Percentiles rank a stretch among this genome's conserved stretches.
Conservation (phyloP, 768 basidiomycete genomes). For the Leccinum subgranulosum region DNA sequence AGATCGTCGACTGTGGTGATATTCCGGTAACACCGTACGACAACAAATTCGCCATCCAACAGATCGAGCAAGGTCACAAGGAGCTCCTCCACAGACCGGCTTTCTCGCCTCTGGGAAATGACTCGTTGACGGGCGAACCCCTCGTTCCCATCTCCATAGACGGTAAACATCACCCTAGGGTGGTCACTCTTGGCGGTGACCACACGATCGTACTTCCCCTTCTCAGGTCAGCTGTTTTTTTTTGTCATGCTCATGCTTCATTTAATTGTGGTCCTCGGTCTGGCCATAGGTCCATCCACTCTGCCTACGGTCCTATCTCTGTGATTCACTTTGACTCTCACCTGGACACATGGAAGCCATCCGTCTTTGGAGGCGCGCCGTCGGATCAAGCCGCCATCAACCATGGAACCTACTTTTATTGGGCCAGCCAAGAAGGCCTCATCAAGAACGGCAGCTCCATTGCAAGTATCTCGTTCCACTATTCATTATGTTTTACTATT, state of each 20-base stretch:
- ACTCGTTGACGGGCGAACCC: conserved; percentile 54
- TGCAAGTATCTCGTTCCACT: conserved; percentile 60
- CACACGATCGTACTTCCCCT: conserved; percentile 77
- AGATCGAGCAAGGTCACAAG: conserved; percentile 74
- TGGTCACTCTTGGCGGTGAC: conserved; percentile 85
- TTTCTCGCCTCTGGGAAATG: conserved; percentile 61
- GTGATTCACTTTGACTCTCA: conserved; percentile 90
- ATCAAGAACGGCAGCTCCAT: conserved; percentile 76
- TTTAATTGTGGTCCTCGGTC: not conserved
- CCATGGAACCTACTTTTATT: conserved; percentile 90
- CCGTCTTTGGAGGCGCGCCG: conserved; percentile 71
- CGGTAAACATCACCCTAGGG: conserved; percentile 71
- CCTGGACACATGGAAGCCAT: conserved; percentile 76
- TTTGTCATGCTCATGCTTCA: not conserved
- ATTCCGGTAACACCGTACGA: conserved; percentile 79
- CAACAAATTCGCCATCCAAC: conserved; percentile 67
- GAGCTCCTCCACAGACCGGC: conserved; percentile 61
- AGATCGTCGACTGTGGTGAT: conserved; percentile 74
- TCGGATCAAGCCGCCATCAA: conserved; percentile 73
- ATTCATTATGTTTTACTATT: conserved; percentile 6
- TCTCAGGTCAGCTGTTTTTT: conserved; percentile 23
- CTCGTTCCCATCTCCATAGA: conserved; percentile 62
- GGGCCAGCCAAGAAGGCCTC: conserved; percentile 80
- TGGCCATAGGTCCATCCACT: conserved; percentile 59
- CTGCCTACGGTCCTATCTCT: conserved; percentile 74